Evolutionary conservation across 768 basidiomycete species (phyloP).

Genomic region (Calocybe gangraenosa): DNA sequence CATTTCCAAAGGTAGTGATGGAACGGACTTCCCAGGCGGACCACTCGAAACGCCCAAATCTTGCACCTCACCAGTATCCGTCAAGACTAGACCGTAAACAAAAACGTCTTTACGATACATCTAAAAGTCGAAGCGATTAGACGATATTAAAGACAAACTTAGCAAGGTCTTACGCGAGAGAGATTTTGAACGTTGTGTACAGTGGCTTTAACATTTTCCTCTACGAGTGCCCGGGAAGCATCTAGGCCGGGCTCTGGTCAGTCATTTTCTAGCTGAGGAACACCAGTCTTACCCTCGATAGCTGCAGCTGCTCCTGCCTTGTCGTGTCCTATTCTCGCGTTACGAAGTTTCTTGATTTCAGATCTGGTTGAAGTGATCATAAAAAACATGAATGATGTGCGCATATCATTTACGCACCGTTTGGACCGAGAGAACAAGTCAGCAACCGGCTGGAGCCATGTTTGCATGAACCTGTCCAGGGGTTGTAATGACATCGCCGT

Average conservation of each 20-base stretch:
- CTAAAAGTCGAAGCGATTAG: conserved; percentile 8
- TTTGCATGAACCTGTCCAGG: conserved; percentile 18
- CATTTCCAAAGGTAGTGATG: conserved; percentile 29
- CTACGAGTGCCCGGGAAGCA: conserved; percentile 37
- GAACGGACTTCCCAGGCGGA: conserved; percentile 31
- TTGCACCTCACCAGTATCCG: conserved; percentile 42
- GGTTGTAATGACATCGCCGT: conserved; percentile 24
- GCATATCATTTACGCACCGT: conserved; percentile 18
- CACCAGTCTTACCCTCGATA: conserved; percentile 5
- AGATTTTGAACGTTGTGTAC: conserved; percentile 34
- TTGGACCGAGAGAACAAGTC: conserved; percentile 26
- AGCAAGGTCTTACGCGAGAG: conserved; percentile 20
- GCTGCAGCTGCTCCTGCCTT: conserved; percentile 5
- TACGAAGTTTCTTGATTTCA: conserved; percentile 31
- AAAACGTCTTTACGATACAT: conserved; percentile 22
- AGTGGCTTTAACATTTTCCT: conserved; percentile 46
- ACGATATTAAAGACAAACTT: background rate
- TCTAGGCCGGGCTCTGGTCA: conserved; percentile 16
- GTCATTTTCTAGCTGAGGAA: background rate
- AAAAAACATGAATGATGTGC: background rate
- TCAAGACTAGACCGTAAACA: conserved; percentile 58
- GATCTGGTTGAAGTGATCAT: conserved; percentile 14
- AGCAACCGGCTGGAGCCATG: conserved; percentile 30
- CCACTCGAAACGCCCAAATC: conserved; percentile 44
- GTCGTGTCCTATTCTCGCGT: conserved; percentile 25